Evolutionary conservation across 2,329 filamentous ascomycete species (phyloP), one percentile per base, ranked within the genome.

Genomic region (Colletotrichum tabaci): DNA sequence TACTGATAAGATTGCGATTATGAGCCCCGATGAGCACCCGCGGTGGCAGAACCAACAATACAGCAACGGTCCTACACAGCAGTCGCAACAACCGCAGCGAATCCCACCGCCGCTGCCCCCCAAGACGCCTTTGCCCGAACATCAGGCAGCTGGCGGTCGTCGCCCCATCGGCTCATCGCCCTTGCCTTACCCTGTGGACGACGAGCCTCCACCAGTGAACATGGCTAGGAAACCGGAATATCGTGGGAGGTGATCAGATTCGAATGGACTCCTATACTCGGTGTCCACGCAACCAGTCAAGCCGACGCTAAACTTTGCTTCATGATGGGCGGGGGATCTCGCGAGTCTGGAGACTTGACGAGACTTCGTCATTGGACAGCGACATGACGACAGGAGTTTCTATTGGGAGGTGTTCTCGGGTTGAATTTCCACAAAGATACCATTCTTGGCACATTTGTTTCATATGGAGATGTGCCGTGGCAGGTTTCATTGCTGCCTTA

Each of bases 221-320:
- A 93, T 94, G 88, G 91, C 93, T 55, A 90, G 92, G 75, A 98
- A 98, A 81, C 96, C 96, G 1, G 92, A 93, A 60, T 94, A 92
- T 76, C 87, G 85, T 67, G 84, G 86, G 53, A 83, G 87, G 73
- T 88, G 75, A 84, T 40, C 2, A 23, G 38, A 50, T 13, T 55
- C 8, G 21, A 35, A 16, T 16, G 30, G 10, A 23, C 15, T 55
- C 42, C 4, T 16, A 57, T 38, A 56, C 56, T 38, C 46, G 26
- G 18, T 47, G 23, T 61, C 30, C 30, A n/a, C 35, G 52, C 52
- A 38, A 55, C 26, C 52, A 38, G 18, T 6, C 16, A 12, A 18
- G 6, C 30, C 6, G 16, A 15, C 50, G 2, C 18, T 10, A 12
- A 13, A 55, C 18, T n/a, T 26, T 30, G 5, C 18, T 40, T 12